phyloP scores from a whole-genome alignment of 2,329 filamentous ascomycete species.

The Nannizziopsis arthrosporioides region DNA sequence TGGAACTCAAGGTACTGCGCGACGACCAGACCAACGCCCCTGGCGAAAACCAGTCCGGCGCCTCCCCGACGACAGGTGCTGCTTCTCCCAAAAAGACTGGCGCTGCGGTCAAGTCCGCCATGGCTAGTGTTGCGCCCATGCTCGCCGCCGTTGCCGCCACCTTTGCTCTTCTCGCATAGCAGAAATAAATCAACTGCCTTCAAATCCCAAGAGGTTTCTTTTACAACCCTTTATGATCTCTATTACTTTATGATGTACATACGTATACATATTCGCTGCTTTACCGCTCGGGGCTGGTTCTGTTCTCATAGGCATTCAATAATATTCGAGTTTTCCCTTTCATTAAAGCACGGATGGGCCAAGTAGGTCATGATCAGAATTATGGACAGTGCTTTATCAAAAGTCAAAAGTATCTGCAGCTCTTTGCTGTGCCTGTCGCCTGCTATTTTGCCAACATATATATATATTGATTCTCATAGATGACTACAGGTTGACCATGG shows the following conservation, averaged over 20 bases:
- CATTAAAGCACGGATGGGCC: no score
- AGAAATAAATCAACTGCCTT: not conserved
- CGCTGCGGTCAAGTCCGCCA: conserved; percentile 13
- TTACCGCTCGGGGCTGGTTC: no score
- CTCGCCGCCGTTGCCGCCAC: conserved; percentile 5
- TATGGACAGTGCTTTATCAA: no score
- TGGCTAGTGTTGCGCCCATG: conserved; percentile 8
- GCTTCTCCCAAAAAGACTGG: conserved; percentile 11
- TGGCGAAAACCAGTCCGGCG: conserved; percentile 30
- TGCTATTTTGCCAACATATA: no score
- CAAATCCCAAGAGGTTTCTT: not conserved
- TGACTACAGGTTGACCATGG: no score
- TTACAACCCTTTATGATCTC: not conserved
- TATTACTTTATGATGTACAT: not conserved
- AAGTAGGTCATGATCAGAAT: no score
- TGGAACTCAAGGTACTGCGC: conserved; percentile 46
- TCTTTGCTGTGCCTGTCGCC: no score
- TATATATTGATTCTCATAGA: no score
- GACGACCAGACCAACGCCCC: conserved; percentile 47
- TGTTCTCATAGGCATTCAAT: not conserved
- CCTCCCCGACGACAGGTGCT: conserved; percentile 10
- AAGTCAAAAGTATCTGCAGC: no score
- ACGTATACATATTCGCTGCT: not conserved
- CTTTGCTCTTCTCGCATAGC: conserved; percentile 11
- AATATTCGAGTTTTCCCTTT: conserved; percentile 4